These are phyloP conservation scores for Macadamia integrifolia DNA, from an alignment of 164 flowering plant species.

Conservation along the genomic window DNA sequence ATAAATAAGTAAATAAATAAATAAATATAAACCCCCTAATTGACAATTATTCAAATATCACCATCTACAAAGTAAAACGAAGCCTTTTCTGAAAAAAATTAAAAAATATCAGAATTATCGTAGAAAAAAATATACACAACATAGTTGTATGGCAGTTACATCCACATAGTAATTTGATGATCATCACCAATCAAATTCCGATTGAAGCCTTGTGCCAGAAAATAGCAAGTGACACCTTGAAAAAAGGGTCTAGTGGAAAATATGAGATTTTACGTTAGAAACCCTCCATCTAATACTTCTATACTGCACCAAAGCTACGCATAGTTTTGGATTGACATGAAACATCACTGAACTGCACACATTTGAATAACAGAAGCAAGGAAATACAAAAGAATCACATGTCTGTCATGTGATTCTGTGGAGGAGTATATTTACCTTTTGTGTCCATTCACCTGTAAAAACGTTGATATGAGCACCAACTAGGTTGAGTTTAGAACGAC, in stretches of 20 bases:
- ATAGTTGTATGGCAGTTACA: background rate
- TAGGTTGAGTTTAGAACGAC: conserved; percentile 80
- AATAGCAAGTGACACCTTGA: background rate
- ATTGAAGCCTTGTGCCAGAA: background rate
- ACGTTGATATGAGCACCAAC: conserved; percentile 99
- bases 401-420: background rate
- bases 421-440: conserved; percentile 54
- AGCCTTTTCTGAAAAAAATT: background rate
- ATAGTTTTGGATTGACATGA: background rate
- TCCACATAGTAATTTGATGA: background rate
- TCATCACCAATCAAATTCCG: background rate
- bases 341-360: background rate
- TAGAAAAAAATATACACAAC: background rate
- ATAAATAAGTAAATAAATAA: background rate
- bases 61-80: background rate
- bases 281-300: too few species aligned
- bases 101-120: too few species aligned
- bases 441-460: conserved; percentile 99
- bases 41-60: background rate
- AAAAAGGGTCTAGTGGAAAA: background rate
- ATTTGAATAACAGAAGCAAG: background rate
- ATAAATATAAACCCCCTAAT: background rate
- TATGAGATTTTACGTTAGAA: too few species aligned
- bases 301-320: background rate
- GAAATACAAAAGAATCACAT: background rate